Percentiles rank a stretch among this genome's conserved stretches.
These are phyloP conservation scores for Amauroascus verrucosus DNA, from an alignment of 2,329 filamentous ascomycete species.

Conservation along the genomic window DNA sequence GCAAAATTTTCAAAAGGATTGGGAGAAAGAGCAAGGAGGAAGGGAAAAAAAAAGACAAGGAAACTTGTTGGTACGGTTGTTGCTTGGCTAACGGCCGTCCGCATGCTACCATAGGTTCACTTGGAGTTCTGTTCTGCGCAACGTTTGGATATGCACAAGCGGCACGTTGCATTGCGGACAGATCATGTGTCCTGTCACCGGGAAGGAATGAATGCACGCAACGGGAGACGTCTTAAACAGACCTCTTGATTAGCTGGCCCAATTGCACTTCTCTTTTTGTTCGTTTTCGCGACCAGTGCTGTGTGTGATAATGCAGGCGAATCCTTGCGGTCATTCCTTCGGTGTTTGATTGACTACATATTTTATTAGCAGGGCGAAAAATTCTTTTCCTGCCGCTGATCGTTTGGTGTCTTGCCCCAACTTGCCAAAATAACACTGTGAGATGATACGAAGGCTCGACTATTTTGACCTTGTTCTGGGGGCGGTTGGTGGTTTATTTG, in stretches of 20 bases:
- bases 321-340: neutral
- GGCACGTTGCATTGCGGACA: slow-evolving; percentile 14
- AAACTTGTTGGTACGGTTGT: neutral
- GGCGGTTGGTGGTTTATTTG: no score
- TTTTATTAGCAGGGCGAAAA: neutral
- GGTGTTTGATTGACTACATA: neutral
- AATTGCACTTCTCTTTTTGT: no score
- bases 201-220: neutral
- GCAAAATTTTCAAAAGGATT: neutral
- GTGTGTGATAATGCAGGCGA: slow-evolving; percentile 8
- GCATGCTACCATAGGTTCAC: neutral
- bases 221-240: neutral
- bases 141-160: slow-evolving; percentile 11
- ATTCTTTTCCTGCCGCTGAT: neutral
- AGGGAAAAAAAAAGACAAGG: neutral
- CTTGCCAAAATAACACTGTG: no score
- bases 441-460: no score
- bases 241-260: neutral
- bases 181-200: slow-evolving; percentile 15
- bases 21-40: neutral
- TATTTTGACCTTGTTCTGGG: no score
- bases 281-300: neutral
- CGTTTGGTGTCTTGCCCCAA: neutral
- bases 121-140: slow-evolving; percentile 1
- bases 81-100: neutral